Evolutionary conservation across 371 early-diverging fungal genomes (phyloP), one percentile per base, ranked within the genome.

Genomic region (Apophysomyces ossiformis): DNA sequence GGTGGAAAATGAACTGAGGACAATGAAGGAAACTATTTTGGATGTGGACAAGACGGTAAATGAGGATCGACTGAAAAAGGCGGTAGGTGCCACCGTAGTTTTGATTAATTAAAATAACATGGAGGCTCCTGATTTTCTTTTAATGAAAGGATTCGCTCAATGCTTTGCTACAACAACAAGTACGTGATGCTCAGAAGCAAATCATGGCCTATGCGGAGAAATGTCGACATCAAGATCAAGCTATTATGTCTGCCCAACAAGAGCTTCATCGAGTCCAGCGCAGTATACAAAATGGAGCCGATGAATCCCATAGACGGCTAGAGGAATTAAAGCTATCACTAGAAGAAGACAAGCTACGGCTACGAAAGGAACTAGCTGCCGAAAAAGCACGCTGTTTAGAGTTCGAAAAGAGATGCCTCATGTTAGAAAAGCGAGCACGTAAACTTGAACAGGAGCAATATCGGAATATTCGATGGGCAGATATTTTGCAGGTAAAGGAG

Each of bases 1-100:
- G 36, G 69, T 81, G 4, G 78, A 78, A 60, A 65, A 67, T 9
- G 78, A 81, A 41, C 54, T 81, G 26, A 64, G 59, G 37, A 50
- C 67, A 15, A 71, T 73, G 54, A 76, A 72, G 46, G 70, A 72
- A 15, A 61, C 71, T 26, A 59, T 78, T 5, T 21, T 26, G 1
- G 73, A 74, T 47, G 60, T 75, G 13, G 71, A 77, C 45, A 65
- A 61, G 46, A 37, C 56, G 18, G 4, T 61, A 12, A 65, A 61
- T 35, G 66, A 64, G 9, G 64, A 67, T 58, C 56, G 47, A 18
- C 39, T 68, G 38, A 64, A 43, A 37, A 67, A 65, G 21, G 60
- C 63, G 45, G 72, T 65, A 68, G 32, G 63, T 63, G 7, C 21
- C 7, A 50, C 21, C 5, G 21, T 21, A 5, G 35, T 41, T 13